Base-by-base conservation (phyloP, 1,284 basidiomycete genomes). In the Naganishia liquefaciens region DNA sequence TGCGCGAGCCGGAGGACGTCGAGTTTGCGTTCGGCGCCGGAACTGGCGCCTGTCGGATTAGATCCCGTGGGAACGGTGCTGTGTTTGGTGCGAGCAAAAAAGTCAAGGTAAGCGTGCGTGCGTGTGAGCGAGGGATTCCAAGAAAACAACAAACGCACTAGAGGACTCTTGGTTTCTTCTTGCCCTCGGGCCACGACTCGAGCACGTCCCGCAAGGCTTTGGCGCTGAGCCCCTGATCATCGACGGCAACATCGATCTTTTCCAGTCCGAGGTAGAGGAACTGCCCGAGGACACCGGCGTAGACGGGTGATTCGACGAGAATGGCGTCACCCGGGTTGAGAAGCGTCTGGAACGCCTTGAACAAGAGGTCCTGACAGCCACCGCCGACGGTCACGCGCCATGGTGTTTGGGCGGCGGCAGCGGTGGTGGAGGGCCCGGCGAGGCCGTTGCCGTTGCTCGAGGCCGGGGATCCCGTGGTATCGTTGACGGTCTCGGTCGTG, bases 351-450 rank as follows among this genome's bases (percentile, higher is more conserved):
- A 85, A 84, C 1, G 81, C 80, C 82, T 83, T 70, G 79, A 83
- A 88, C 63, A 96, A 84, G 66, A 94, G 75, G 80, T 96, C 93
- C 79, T 95, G 92, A 53, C 88, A 90, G 6, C 93, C 94, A 50
- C 83, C 83, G 0, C 93, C 93, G 17, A 95, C 80, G 52, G 86
- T 88, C 4, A 95, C 76, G 49, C 82, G 80, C 91, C 91, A 96
- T 13, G 79, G 77, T 9, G 82, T 84, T 67, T 87, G 86, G 6
- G 81, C 82, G 54, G 76, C 80, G 57, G 19, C 10, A 27, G 19
- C 46, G 43, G 5, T 19, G 23, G n/a, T n/a, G n/a, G n/a, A n/a
- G n/a, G n/a, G n/a, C n/a, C n/a, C n/a, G n/a, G n/a, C n/a, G n/a
- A n/a, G n/a, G n/a, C n/a, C n/a, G 6, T 3, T 11, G 19, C 88